Evolutionary conservation across 352 stramenopile species (phyloP), one percentile per base, ranked within the genome.

Genomic region (Globisporangium nunn): DNA sequence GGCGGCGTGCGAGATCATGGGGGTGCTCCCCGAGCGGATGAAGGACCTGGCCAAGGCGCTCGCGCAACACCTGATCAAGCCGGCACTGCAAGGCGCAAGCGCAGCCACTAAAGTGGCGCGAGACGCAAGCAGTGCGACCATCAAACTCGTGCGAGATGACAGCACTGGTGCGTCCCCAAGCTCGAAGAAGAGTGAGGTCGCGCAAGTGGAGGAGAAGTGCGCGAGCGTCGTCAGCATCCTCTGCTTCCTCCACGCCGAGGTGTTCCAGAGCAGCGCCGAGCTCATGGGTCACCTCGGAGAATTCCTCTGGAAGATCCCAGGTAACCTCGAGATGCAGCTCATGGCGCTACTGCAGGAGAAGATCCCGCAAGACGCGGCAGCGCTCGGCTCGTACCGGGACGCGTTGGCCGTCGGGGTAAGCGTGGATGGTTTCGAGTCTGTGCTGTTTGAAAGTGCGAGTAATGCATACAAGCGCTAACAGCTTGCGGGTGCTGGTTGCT

Each of bases 241-340:
- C n/a, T 58, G 68, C 29, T 91, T 88, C 29, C 47, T 88, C 31
- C 63, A 87, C 50, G 23, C 64, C 1, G 74, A 87, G 41, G 51
- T 91, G 37, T 73, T 91, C 56, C 57, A 44, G 2, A 48, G 67
- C 6, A 71, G 72, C 33, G 41, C 59, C 0, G 66, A 78, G 52
- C 59, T 88, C 23, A 88, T 88, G 76, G 58, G 68, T 15, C 68
- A 63, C 39, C 66, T 86, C 29, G 66, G 67, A 18, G 76, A 75
- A 14, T 65, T 83, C 5, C 58, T 91, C 44, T 91, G 81, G 78
- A 91, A 84, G 46, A 78, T 81, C 43, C 81, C 81, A 18, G 78
- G 78, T 6, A 86, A 87, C 56, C 62, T 91, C 7, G 81, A 91
- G 54, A 71, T 73, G 4, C 73, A 87, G 49, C 62, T 91, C 39